Evolutionary conservation across 768 basidiomycete genomes (phyloP), one percentile per base, ranked within the genome.

Genomic region (Dentipellis sp.): DNA sequence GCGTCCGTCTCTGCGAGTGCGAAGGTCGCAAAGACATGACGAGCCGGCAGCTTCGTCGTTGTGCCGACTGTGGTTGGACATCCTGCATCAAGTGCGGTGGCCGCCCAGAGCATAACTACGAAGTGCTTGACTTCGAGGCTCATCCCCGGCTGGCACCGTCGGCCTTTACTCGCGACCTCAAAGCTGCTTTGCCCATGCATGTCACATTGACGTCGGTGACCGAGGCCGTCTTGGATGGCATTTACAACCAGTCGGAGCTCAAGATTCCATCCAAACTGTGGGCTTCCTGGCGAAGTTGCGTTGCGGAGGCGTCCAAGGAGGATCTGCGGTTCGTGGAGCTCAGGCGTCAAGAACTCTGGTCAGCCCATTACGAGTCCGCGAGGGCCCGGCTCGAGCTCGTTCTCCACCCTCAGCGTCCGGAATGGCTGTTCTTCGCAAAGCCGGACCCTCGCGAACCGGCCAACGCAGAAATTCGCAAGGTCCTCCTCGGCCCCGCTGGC

Each of bases 311-410:
- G 6, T 72, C 76, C 0, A 56, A 65, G n/a, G 74, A 75, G 16
- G 85, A 91, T 61, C 78, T 95, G 50, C 84, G 86, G 40, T 97
- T 94, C 66, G 81, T 86, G 14, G 86, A 89, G 60, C 77, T 89
- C 40, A 92, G 89, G 68, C 85, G 94, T 34, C 92, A 94, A 67
- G 86, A 89, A 58, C 81, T 86, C 35, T 97, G 94, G 94, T 82
- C 80, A 21, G 90, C 80, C 1, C 72, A 84, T 17, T 97, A 88
- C 69, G 81, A 83, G 61, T 88, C 90, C 0, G 73, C 86, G 0
- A 67, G 75, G 2, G 93, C 86, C 10, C 73, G 69, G 2, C 78
- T 94, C 46, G 89, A 94, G 64, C 77, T 97, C 14, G 77, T 81
- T 53, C 75, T 97, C 11, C 82, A 92, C 65, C 82, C 81, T 38